Evolutionary conservation across 2,329 filamentous ascomycete genomes (phyloP), one percentile per base, ranked within the genome.

Genomic region (Sarocladiaceae sp.): DNA sequence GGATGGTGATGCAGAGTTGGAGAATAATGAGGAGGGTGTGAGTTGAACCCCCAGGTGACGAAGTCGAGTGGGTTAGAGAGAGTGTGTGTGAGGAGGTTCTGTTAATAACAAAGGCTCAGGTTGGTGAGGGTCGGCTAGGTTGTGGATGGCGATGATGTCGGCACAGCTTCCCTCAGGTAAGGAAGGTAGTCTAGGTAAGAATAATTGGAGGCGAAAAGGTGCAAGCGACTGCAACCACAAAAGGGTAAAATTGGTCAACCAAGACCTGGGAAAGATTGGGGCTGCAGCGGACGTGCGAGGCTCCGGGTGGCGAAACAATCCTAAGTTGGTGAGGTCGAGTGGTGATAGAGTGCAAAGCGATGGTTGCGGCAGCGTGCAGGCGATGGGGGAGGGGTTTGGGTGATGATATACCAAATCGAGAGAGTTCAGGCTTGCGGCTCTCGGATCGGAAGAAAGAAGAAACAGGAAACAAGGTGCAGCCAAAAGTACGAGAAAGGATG

Each of bases 101-200:
- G 23, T 21, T 15, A 9, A 41, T 41, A 24, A 41, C 23, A n/a
- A n/a, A n/a, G n/a, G n/a, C n/a, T n/a, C n/a, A n/a, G 37, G 23
- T 39, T 57, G 15, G 63, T 65, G 21, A 65, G 59, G 7, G 62
- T 62, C n/a, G 54, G 49, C 26, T 57, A 52, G n/a, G 53, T 51
- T 4, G 54, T 53, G 18, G 53, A 51, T 15, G 53, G 39, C 5
- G 50, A 44, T 6, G 53, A 37, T 16, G 29, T 34, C 3, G 19
- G 12, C 16, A 37, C 45, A 29, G 37, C 34, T 39, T 39, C 10
- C 6, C 12, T 24, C 20, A 23, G 11, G 33, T 15, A 19, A 19
- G 21, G 33, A 13, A 15, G 33, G 9, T 15, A 33, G 16, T 33
- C 12, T 12, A 7, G 31, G n/a, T 13, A 9, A 7, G 33, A 18